A percentile compares a stretch with the other conserved stretches of the same genome.
phyloP scores from a whole-genome alignment of 331 rosid genomes.

The Quercus tomentella region DNA sequence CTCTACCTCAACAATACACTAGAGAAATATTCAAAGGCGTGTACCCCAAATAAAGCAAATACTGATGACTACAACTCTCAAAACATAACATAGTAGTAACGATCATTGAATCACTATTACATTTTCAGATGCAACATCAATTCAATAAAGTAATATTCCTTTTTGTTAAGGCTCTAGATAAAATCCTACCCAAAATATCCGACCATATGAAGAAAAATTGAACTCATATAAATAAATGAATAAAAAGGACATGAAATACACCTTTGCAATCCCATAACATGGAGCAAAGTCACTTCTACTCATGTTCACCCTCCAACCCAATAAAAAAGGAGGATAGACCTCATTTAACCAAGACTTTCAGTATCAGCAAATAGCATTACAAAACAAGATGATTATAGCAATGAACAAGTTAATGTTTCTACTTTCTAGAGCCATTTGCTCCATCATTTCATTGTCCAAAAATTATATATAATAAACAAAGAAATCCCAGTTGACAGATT shows the following conservation, averaged over 20 bases:
- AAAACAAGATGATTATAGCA: not conserved
- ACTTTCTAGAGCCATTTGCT: too few species aligned
- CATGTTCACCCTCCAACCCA: not conserved
- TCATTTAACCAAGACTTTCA: not conserved
- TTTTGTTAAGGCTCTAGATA: not conserved
- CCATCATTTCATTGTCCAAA: too few species aligned
- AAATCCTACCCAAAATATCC: not conserved
- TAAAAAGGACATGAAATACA: too few species aligned
- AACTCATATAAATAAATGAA: too few species aligned
- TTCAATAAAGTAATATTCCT: not conserved
- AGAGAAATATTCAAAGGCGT: not conserved
- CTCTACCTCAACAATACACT: not conserved
- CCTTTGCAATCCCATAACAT: too few species aligned
- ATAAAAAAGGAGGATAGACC: not conserved
- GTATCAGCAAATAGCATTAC: not conserved
- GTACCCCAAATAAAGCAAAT: not conserved
- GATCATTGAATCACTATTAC: not conserved
- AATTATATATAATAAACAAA: too few species aligned
- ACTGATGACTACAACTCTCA: not conserved
- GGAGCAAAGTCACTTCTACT: not conserved
- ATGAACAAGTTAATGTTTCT: not conserved
- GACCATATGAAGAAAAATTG: not conserved
- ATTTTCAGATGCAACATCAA: not conserved
- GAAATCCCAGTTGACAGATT: too few species aligned
- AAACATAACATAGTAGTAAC: not conserved